Evolutionary conservation across 73 alveolate genomes (phyloP).

Genomic region (Tetrahymena elliotti): DNA sequence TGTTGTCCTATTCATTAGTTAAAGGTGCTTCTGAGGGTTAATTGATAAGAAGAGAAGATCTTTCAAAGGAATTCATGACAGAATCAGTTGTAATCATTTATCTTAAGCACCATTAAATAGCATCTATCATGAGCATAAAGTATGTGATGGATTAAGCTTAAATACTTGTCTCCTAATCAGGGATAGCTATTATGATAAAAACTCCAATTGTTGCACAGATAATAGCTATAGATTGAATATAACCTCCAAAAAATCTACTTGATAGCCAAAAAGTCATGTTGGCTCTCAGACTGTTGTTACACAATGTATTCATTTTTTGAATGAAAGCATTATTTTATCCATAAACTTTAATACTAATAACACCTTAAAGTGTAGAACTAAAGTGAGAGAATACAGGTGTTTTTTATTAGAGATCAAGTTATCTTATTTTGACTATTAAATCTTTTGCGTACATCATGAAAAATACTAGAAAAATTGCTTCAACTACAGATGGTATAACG

Average conservation of each 20-base stretch:
- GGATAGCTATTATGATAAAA: neutral
- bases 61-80: neutral
- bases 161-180: neutral
- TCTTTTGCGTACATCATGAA: neutral
- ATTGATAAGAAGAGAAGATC: neutral
- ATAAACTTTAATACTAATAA: neutral
- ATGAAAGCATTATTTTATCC: neutral
- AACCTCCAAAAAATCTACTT: neutral
- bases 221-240: neutral
- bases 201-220: neutral
- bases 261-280: neutral
- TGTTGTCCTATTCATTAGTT: neutral
- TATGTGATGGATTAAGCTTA: neutral
- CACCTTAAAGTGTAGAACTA: neutral
- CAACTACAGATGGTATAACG: neutral
- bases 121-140: neutral
- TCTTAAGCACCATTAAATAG: neutral
- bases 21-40: neutral
- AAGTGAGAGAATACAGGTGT: neutral
- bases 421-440: neutral
- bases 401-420: neutral
- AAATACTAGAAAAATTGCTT: neutral
- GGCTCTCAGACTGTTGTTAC: neutral
- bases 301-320: neutral
- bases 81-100: neutral